Base-by-base conservation (phyloP, 2,329 filamentous ascomycete genomes). In the Apiospora arundinis region DNA sequence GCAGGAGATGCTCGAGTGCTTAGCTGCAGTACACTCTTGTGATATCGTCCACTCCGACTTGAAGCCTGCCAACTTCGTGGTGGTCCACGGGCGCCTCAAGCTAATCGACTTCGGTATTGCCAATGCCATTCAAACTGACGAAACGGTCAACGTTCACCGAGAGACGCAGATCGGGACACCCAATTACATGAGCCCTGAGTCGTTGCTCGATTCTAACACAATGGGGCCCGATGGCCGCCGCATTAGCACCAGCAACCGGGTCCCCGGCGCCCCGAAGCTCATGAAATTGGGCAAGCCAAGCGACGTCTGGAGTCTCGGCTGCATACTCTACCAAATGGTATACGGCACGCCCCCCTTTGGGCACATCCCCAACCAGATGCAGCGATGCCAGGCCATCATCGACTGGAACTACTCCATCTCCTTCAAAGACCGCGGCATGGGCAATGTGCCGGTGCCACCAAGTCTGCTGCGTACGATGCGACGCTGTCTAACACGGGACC, bases 31-130 rank as follows among this genome's bases (percentile, higher is more conserved):
- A 0, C 96, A 99, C 80, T 89, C 92, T 16, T 88, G 92, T 80
- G 95, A 98, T 78, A 95, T 99, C 74, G 96, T 99, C 3, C 96
- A 99, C 83, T 97, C 95, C 0, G 96, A 99, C 79, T 87, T 99
- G 48, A 99, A 99, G 82, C 96, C 96, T 0, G 95, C 95, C 77
- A 99, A 99, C 81, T 99, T 99, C 80, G 92, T 99, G 32, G 88
- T 98, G 25, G 95, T 97, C 23, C 91, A 95, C 79, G 96, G 96
- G 32, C 90, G 92, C 37, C 86, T 99, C 48, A 99, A 99, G 82
- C 89, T 99, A 71, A 99, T 99, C 78, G 96, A 99, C 83, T 99
- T 99, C 25, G 96, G 96, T 76, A 99, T 99, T 78, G 96, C 96
- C 71, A 97, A 98, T 78, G 95, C 96, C 68, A 99, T 99, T 77